Evolutionary conservation across 2,329 filamentous ascomycete species (phyloP).

Genomic region (Calonectria leucothoes): DNA sequence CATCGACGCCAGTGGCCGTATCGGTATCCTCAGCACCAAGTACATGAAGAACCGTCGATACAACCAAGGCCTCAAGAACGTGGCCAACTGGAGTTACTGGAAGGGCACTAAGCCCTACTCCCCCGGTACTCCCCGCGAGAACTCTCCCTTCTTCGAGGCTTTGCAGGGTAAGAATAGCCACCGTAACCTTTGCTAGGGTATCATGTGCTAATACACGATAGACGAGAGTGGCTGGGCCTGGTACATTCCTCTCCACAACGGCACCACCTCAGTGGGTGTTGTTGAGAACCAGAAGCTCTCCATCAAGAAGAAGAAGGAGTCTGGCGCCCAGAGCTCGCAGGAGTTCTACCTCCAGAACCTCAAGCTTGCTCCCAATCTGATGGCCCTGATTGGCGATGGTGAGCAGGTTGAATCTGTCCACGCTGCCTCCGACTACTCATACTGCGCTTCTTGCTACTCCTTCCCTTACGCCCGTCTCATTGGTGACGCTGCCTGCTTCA

Average conservation of each 20-base stretch:
- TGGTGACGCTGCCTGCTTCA: conserved; percentile 62
- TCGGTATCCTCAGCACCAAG: conserved; percentile 58
- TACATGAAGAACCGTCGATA: conserved; percentile 60
- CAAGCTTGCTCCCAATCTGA: conserved; percentile 46
- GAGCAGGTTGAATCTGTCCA: conserved; percentile 51
- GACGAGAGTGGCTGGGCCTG: conserved; percentile 63
- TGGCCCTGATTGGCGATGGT: conserved; percentile 44
- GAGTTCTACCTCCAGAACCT: conserved; percentile 51
- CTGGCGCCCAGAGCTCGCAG: conserved; percentile 24
- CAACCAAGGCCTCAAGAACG: conserved; percentile 61
- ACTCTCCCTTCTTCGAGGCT: conserved; percentile 57
- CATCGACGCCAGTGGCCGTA: conserved; percentile 60
- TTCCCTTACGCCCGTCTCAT: conserved; percentile 52
- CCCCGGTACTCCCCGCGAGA: conserved; percentile 48
- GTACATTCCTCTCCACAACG: conserved; percentile 62
- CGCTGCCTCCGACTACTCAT: conserved; percentile 60
- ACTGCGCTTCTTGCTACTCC: conserved; percentile 56
- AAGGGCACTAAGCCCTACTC: conserved; percentile 48
- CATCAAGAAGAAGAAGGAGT: conserved; percentile 48
- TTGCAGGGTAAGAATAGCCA: conserved; percentile 41
- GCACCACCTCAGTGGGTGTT: conserved; percentile 55
- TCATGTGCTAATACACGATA: conserved; percentile 3
- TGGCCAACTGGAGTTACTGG: conserved; percentile 63
- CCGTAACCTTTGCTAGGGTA: not conserved
- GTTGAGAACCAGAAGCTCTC: conserved; percentile 54